phyloP scores from a whole-genome alignment of 164 flowering plant species.

The Santalum album region DNA sequence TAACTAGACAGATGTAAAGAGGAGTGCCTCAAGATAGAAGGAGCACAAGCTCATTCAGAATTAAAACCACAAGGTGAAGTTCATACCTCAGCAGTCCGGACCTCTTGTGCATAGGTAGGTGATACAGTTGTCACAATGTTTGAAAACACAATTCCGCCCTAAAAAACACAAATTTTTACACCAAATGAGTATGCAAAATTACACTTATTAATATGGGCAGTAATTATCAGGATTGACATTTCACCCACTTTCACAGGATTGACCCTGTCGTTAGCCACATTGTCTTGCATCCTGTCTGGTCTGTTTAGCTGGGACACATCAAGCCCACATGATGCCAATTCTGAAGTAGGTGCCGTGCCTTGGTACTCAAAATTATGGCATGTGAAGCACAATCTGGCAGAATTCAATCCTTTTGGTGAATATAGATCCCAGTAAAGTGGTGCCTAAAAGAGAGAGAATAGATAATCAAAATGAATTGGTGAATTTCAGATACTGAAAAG shows the following conservation, averaged over 20 bases:
- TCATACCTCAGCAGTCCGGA: slow-evolving; percentile 80
- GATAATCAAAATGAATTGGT: background rate
- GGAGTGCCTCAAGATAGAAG: background rate
- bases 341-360: slow-evolving; percentile 80
- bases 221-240: background rate
- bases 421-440: slow-evolving; percentile 95
- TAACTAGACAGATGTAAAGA: too few species aligned
- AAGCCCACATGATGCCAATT: slow-evolving; percentile 87
- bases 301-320: slow-evolving; percentile 75
- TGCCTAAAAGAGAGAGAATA: slow-evolving; percentile 41
- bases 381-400: slow-evolving; percentile 92
- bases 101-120: slow-evolving; percentile 94
- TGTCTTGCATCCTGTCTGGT: slow-evolving; percentile 97
- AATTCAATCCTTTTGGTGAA: slow-evolving; percentile 79
- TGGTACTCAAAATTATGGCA: slow-evolving; percentile 99
- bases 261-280: slow-evolving; percentile 57
- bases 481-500: background rate
- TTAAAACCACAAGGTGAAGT: background rate
- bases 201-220: background rate
- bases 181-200: background rate
- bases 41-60: background rate
- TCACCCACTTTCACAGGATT: slow-evolving; percentile 75
- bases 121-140: slow-evolving; percentile 97
- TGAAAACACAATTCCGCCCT: slow-evolving; percentile 97
- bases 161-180: slow-evolving; percentile 15